A percentile compares a stretch with the other conserved stretches of the same genome.
Evolutionary conservation across 495 filamentous ascomycete genomes (phyloP).

Genomic region (Staphylotrichum longicolle): DNA sequence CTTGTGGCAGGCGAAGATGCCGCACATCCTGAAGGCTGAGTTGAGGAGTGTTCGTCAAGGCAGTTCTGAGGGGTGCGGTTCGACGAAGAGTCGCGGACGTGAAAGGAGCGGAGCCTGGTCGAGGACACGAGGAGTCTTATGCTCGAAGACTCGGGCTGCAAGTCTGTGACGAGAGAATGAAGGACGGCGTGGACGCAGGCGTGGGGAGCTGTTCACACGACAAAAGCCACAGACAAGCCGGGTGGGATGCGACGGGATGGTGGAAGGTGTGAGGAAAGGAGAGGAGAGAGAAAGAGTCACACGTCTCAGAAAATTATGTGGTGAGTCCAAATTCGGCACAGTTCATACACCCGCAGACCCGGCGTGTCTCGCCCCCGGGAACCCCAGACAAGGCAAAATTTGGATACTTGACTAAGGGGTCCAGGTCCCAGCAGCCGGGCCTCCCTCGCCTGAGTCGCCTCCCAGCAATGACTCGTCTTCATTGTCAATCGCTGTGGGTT

Average conservation of each 20-base stretch:
- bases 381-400: slow-evolving; percentile 20
- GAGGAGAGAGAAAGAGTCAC: slow-evolving; percentile 34
- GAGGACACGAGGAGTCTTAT: too few relatives aligned
- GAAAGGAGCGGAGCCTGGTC: too few relatives aligned
- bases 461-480: slow-evolving; percentile 12
- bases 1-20: slow-evolving; percentile 95
- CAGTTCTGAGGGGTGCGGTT: slow-evolving; percentile 11
- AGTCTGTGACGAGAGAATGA: not conserved
- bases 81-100: not conserved
- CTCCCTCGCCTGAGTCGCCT: not conserved
- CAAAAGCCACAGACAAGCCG: slow-evolving; percentile 22
- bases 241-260: slow-evolving; percentile 29
- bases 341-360: slow-evolving; percentile 25
- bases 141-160: too few relatives aligned
- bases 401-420: slow-evolving; percentile 24
- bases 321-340: slow-evolving; percentile 33
- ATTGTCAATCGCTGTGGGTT: slow-evolving; percentile 19
- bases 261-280: slow-evolving; percentile 24
- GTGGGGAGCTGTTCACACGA: slow-evolving; percentile 19
- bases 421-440: slow-evolving; percentile 5
- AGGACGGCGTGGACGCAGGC: slow-evolving; percentile 2
- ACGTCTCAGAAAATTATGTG: slow-evolving; percentile 34
- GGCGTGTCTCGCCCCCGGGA: slow-evolving; percentile 16
- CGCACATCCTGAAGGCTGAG: slow-evolving; percentile 53
- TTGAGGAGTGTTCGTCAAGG: not conserved